phyloP scores from a whole-genome alignment of 148 eudicot species.

The Chenopodium album region DNA sequence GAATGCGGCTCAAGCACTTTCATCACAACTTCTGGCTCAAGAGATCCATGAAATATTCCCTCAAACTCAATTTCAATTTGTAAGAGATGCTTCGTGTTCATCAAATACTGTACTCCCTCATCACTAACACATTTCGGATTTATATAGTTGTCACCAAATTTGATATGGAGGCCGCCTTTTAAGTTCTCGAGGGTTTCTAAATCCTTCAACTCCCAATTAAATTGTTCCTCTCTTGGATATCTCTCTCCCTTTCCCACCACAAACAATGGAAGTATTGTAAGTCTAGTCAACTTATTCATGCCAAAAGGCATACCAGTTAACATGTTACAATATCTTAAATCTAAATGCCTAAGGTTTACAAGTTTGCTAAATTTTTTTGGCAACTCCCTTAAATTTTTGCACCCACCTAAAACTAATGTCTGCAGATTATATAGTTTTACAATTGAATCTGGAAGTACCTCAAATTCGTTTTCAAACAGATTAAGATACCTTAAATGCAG shows the following conservation, averaged over 20 bases:
- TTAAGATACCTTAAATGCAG: slow-evolving; percentile 44
- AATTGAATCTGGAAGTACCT: slow-evolving; percentile 21
- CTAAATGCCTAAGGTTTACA: slow-evolving; percentile 20
- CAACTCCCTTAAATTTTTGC: neutral
- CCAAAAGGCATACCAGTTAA: slow-evolving; percentile 18
- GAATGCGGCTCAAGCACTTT: too few species aligned
- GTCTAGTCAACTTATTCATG: slow-evolving; percentile 13
- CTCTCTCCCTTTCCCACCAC: neutral
- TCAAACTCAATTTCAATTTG: too few species aligned
- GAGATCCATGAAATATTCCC: too few species aligned
- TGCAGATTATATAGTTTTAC: slow-evolving; percentile 32
- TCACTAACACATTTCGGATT: too few species aligned
- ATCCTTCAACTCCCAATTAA: too few species aligned
- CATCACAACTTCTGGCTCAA: too few species aligned
- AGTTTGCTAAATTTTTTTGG: slow-evolving; percentile 24
- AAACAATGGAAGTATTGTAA: neutral
- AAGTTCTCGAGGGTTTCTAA: too few species aligned
- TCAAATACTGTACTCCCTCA: too few species aligned
- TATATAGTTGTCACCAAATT: too few species aligned
- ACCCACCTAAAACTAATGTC: neutral
- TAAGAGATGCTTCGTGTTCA: too few species aligned
- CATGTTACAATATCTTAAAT: neutral
- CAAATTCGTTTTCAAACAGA: slow-evolving; percentile 2
- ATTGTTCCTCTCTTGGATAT: too few species aligned
- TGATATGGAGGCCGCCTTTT: too few species aligned